Evolutionary conservation across 257 asterid species (phyloP), one percentile per base, ranked within the genome.

Genomic region (Craterostigma plantagineum): DNA sequence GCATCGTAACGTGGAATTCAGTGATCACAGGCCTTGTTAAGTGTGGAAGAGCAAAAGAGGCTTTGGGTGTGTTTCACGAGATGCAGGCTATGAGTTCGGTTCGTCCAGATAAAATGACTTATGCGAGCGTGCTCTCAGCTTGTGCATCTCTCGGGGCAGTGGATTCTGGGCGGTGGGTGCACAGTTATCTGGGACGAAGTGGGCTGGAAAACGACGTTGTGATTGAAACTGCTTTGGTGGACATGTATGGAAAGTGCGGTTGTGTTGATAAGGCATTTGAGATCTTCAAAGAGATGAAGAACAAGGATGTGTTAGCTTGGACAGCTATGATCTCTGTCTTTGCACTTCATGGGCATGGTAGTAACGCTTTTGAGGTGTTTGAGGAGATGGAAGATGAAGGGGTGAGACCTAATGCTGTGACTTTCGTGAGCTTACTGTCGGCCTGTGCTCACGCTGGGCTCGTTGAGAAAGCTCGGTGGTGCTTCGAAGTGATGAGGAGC

Each of bases 181-280:
- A 79, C 38, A 33, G 64, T 53, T 79, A 65, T 67, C 56, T 83
- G 65, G 65, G 64, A 10, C 59, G 73, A 56, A 67, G 62, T 45
- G 62, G 54, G 38, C 48, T 83, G 39, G 81, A 73, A 43, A 67
- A 67, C 51, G 93, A 83, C 50, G 64, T 74, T 75, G 95, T 76
- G 43, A 76, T 76, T 43, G 75, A 59, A n/a, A 83, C 95, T 8
- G 81, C 86, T 51, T 54, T 83, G 45, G 75, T 79, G 10, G 86
- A 83, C 64, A 83, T 79, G 95, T 83, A 79, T 35, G 86, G 92
- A 11, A 76, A 79, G 52, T 83, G 93, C 42, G 92, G 95, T 12
- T 61, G 55, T 34, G 49, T 79, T 15, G 73, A 54, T 7, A 61
- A 46, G 46, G 91, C 92, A 1, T 45, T 62, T 39, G 62, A 82